Base-by-base conservation (phyloP, 306 rosid genomes). In the Arachis stenosperma region DNA sequence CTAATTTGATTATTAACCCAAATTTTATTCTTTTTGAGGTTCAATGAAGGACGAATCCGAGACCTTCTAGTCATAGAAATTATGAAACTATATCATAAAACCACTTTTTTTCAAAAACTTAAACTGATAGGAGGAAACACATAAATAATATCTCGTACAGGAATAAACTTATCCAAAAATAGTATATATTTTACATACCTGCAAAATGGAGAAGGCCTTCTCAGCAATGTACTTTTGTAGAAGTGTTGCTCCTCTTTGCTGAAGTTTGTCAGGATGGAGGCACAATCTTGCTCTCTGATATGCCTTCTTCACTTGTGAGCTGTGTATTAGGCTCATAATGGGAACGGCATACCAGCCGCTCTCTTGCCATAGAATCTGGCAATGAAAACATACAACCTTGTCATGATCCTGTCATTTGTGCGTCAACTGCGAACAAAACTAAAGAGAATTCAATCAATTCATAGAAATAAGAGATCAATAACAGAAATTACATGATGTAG, bases 231-330 rank as follows among this genome's bases (percentile, higher is more conserved):
- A 84, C 73, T 89, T 91, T 65, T 93, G 92, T 41, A 79, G 60
- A 12, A 57, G 61, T 57, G 96, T 89, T 33, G 96, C 97, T 85
- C 96, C 92, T 89, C 98, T 86, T 84, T 93, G 97, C 72, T 91
- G 96, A 63, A 93, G 86, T 80, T 90, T 93, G 86, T 93, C 96
- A 3, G 97, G 97, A 70, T 89, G 96, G 78, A 91, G 97, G 79
- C 94, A 89, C 47, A 94, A 79, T 70, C 94, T 89, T 78, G 98
- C 97, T 81, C 85, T 91, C 82, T 91, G 96, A 55, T 89, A 91
- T 11, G 94, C 96, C 69, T 89, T 91, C 81, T 89, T 93, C 67
- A 88, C 93, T 55, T 86, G 87, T 30, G 92, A 78, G 70, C 88
- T 84, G 66, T 89, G 90, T 74, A 82, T 79, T 68, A 91, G 74